A percentile compares a stretch with the other conserved stretches of the same genome.
Conservation (phyloP, 345 rosid species). For the Litchi chinensis region DNA sequence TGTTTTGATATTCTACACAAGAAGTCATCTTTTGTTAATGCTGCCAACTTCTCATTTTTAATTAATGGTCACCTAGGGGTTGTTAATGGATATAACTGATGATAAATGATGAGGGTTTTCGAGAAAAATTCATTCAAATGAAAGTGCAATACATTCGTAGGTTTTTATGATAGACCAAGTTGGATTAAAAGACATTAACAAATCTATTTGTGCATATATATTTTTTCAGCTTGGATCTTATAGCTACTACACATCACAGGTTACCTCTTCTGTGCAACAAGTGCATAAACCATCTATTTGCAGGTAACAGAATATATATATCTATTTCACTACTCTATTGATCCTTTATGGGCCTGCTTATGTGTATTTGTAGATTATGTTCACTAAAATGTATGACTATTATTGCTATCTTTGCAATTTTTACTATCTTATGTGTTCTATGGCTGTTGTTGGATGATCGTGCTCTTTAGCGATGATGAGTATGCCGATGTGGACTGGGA, state of each 20-base stretch:
- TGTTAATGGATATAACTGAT: neutral
- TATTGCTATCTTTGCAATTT: neutral
- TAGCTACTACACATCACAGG: slow-evolving; percentile 31
- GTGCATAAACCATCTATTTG: slow-evolving; percentile 20
- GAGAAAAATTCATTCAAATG: neutral
- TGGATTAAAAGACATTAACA: too few relatives aligned
- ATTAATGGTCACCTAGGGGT: neutral
- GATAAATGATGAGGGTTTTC: neutral
- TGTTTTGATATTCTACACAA: neutral
- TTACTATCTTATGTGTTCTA: neutral
- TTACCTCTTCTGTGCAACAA: slow-evolving; percentile 36
- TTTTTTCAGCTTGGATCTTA: slow-evolving; percentile 33
- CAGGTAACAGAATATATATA: slow-evolving; percentile 27
- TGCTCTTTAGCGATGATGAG: slow-evolving; percentile 44
- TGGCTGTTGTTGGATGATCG: slow-evolving; percentile 6
- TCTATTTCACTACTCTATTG: neutral
- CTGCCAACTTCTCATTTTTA: neutral
- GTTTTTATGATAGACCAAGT: too few relatives aligned
- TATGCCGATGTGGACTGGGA: slow-evolving; percentile 85
- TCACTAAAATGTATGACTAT: too few relatives aligned
- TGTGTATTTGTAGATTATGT: neutral
- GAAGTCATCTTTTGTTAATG: neutral
- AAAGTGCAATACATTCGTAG: neutral
- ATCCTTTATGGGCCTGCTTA: neutral
- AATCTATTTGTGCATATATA: too few relatives aligned